These are phyloP conservation scores for Aspergillus incahuasiensis DNA, from an alignment of 495 filamentous ascomycete species.

Conservation along the genomic window DNA sequence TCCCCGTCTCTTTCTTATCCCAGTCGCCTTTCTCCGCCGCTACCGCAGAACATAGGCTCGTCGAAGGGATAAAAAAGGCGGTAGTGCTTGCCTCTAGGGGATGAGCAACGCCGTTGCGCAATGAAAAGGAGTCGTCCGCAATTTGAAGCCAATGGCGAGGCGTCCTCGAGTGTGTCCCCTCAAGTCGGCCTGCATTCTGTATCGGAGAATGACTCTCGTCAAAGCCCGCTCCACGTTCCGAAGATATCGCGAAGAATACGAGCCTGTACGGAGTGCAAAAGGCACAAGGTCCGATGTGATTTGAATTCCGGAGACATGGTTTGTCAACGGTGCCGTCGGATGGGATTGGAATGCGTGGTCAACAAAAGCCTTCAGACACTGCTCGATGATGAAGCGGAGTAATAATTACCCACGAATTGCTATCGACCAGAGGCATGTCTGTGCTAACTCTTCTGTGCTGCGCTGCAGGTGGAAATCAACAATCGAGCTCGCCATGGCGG, in stretches of 20 bases:
- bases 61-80: background rate
- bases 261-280: constrained; percentile 52
- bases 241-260: constrained; percentile 54
- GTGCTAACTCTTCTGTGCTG: constrained; percentile 5
- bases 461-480: constrained; percentile 40
- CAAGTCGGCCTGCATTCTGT: constrained; percentile 22
- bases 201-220: constrained; percentile 31
- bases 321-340: constrained; percentile 48
- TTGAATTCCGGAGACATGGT: constrained; percentile 43
- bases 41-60: background rate
- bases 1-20: constrained; percentile 9
- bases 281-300: constrained; percentile 51
- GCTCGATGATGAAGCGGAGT: constrained; percentile 49
- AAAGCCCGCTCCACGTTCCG: constrained; percentile 34
- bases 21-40: background rate
- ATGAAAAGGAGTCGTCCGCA: constrained; percentile 48
- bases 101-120: constrained; percentile 16
- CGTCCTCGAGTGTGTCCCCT: constrained; percentile 35
- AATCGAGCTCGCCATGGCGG: constrained; percentile 44
- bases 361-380: constrained; percentile 55
- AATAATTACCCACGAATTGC: constrained; percentile 16
- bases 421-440: background rate
- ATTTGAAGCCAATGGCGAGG: constrained; percentile 42
- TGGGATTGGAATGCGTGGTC: constrained; percentile 48
- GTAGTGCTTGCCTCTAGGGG: background rate